Evolutionary conservation across 2,329 filamentous ascomycete species (phyloP), one percentile per base, ranked within the genome.

Genomic region (Exophiala sp.): DNA sequence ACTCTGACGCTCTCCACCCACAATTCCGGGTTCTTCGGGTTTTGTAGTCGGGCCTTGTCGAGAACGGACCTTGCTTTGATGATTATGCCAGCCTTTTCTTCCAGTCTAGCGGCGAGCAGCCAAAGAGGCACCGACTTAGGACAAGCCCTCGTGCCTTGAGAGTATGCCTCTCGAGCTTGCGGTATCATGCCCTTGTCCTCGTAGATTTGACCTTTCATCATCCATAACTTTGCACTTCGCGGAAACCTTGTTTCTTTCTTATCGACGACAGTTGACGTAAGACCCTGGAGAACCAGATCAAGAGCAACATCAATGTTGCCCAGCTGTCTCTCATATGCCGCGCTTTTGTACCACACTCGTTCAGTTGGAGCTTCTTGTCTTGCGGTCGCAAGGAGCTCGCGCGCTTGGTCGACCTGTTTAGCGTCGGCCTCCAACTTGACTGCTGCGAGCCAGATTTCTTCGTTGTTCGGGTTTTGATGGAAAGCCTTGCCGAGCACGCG

Each of bases 161-260:
- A 81, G 68, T 93, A 97, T 0, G 91, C 89, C 66, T 97, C 89
- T 40, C 93, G 82, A 2, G 93, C 93, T 68, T 93, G 86, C 0
- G 85, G 83, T 11, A 85, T 72, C 70, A 88, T 89, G 60, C 80
- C 83, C 40, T 89, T 78, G 37, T 83, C 79, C 64, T 96, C 86
- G 74, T 98, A 98, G 56, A 97, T 93, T 65, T 98, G 93, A 0
- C 94, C 93, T 70, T 98, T 98, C 74, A 95, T 87, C 86, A 97
- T 96, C 85, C 91, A 96, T 19, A 98, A 77, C 70, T 97, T 97
- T 45, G 88, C 78, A 10, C 85, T 81, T 38, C 82, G 80, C 1
- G 93, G 91, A 72, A 95, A 98, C 8, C 88, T 78, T 58, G 90
- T 84, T 29, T 98, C 73, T 41, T 56, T 56, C 37, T 57, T 57